Base-by-base conservation (phyloP, 1,284 basidiomycete species). In the Moesziomyces aphidis region DNA sequence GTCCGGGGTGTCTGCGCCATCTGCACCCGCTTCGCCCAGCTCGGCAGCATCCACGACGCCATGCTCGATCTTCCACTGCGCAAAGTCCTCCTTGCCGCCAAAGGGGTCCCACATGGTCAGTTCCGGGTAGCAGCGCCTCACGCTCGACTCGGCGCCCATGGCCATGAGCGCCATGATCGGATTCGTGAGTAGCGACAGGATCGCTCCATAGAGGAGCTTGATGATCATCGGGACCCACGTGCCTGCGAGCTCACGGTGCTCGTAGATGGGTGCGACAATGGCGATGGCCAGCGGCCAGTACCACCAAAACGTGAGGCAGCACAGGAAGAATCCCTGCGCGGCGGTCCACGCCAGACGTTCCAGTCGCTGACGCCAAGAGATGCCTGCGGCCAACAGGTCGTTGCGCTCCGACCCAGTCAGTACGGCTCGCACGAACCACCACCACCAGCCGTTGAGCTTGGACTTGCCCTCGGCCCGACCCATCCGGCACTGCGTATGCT, bases 181-280 rank as follows among this genome's bases (percentile, higher is more conserved):
- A 31, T 83, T 83, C 6, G 82, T 83, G 19, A 83, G 46, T 22
- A 84, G 58, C 22, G 70, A 68, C 28, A 82, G 23, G 8, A 82
- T 49, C 5, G 50, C 81, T 19, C 85, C 85, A 22, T 67, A 86
- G 4, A 85, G 47, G 22, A 83, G 73, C 69, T 85, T 86, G 77
- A 85, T 85, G 39, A 83, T 75, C 53, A 76, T 64, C 3, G 83
- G 80, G 0, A 74, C 67, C 83, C 83, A 86, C 1, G 80, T 83
- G 15, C 76, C 73, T 0, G 74, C 80, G 70, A 86, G 63, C 26
- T 85, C 63, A 2, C 64, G 31, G 19, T 74, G 64, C 13, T 75
- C 81, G 61, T 81, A 86, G 48, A 82, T 74, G 6, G 85, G 84
- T 49, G 81, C 69, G 1, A 76, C 55, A 36, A 83, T 83, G 24